Base-by-base conservation (phyloP, 1,139 yeast species). In the Barnettozyma hawaiiensis region DNA sequence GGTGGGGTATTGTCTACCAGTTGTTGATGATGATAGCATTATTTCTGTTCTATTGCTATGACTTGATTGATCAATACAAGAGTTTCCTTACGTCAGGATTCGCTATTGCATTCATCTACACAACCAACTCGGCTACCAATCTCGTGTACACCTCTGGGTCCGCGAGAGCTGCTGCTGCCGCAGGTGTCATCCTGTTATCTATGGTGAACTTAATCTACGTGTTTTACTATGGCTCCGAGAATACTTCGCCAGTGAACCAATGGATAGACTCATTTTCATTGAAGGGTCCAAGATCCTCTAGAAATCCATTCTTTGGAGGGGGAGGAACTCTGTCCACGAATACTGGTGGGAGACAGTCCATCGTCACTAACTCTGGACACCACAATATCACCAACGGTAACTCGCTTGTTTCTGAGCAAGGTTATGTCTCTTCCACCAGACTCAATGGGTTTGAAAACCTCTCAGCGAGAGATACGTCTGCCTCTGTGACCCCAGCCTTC, bases 1-100 rank as follows among this genome's bases (percentile, higher is more conserved):
- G 98, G 98, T 92, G 98, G 98, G 96, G 96, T 4, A 65, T 92
- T n/a, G 92, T 85, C 7, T 92, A 80, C 58, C 80, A 92, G 65
- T 68, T 89, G 28, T 52, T 85, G 29, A 59, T 87, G 32, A 73
- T 85, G 24, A 51, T 69, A 7, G 63, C 75, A 28, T 71, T 89
- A 40, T 64, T 81, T 23, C 58, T 78, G 34, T 67, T 86, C 31
- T 84, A 87, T 54, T 71, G 81, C 44, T 76, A 77, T 56, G 82
- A 85, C 62, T 68, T 79, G 41, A 70, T 86, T 46, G 89, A 85
- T 59, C 73, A 78, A 50, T 87, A 92, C 66, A 76, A 85, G 52
- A 43, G 47, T 31, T 66, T 68, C 43, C 44, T 69, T 11, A 52
- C 67, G 0, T 61, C 61, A 12, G 60, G 63, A 5, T 55, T 61